Base-by-base conservation (phyloP, 129 eudicot species). In the Deinandra increscens region DNA sequence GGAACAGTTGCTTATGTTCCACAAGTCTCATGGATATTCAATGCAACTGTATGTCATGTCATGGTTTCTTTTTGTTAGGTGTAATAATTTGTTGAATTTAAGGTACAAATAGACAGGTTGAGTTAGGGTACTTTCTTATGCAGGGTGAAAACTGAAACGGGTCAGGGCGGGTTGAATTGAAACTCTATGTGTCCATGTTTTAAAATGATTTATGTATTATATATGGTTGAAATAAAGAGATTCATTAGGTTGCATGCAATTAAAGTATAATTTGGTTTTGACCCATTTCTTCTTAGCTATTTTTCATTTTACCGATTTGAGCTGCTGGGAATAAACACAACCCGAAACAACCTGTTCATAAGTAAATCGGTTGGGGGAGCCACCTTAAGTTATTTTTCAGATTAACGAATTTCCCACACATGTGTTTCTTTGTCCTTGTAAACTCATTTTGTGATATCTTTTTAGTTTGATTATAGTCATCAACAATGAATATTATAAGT, bases 1-100 rank as follows among this genome's bases (percentile, higher is more conserved):
- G 98, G 98, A 73, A 55, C 86, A 11, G 92, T 85, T 69, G 98
- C 98, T 60, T 93, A 93, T 80, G 97, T 93, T 71, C 96, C 98
- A 38, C 98, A 93, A 77, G 86, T 89, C 43, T 93, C 98, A 1
- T 93, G 98, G 96, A 93, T 93, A 69, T 93, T 89, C 77, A 93
- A 93, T 74, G 98, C 96, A 64, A 93, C 98, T 5, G 97, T 93
- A 74, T 79, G 96, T 69, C 62, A 38, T 37, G 53, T 36, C 58
- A 29, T 60, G 9, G 7, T 41, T 45, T 9, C 17, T 17, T 55
- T 39, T 6, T 34, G 63, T 26, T 26, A 11, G 5, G 12, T 38
- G 12, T 56, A 51, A 51, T 26, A 26, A 23, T 17, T 8, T 26
- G 42, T 10, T 33, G 12, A 37, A 36, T 11, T 42, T 33, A 33